A percentile compares a stretch with the other conserved stretches of the same genome.
Conservation (phyloP, 2,329 filamentous ascomycete species). For the Aspergillus sp. region DNA sequence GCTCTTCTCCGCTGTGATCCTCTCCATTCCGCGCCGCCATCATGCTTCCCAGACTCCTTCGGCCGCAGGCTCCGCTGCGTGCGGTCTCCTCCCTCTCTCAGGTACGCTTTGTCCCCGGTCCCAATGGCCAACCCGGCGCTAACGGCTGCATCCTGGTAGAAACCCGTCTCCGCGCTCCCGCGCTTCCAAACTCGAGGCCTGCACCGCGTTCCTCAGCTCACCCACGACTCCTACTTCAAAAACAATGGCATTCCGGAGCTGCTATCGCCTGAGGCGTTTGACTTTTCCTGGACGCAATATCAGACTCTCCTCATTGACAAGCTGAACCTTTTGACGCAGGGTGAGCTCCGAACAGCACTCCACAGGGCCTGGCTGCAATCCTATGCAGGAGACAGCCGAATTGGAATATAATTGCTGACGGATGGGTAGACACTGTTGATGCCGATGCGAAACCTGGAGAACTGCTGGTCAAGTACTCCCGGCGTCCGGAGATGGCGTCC, state of each 20-base stretch:
- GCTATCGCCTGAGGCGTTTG: conserved; percentile 67
- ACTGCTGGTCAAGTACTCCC: conserved; percentile 72
- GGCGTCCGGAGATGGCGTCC: conserved; percentile 72
- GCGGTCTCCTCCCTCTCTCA: conserved; percentile 34
- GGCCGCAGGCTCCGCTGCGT: conserved; percentile 46
- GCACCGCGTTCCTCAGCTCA: conserved; percentile 51
- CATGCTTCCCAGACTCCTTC: conserved; percentile 43
- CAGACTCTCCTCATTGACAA: conserved; percentile 71
- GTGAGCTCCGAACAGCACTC: conserved; percentile 48
- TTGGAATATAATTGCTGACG: background rate
- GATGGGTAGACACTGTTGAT: conserved; percentile 58
- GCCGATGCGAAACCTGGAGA: conserved; percentile 63
- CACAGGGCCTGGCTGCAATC: background rate
- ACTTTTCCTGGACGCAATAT: conserved; percentile 80
- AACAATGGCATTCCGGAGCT: conserved; percentile 66
- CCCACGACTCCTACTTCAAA: conserved; percentile 45
- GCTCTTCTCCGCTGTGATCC: conserved; percentile 9
- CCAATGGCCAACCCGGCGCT: conserved; percentile 8
- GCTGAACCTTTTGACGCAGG: conserved; percentile 71
- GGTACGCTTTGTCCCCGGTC: conserved; percentile 26
- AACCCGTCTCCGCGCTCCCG: conserved; percentile 35
- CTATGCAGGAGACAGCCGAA: background rate
- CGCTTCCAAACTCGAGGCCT: conserved; percentile 36
- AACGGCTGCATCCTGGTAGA: conserved; percentile 20
- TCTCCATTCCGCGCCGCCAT: conserved; percentile 26